A percentile compares a stretch with the other conserved stretches of the same genome.
These are phyloP conservation scores for Backusella westeae DNA, from an alignment of 192 early-diverging fungal genomes.

Conservation along the genomic window DNA sequence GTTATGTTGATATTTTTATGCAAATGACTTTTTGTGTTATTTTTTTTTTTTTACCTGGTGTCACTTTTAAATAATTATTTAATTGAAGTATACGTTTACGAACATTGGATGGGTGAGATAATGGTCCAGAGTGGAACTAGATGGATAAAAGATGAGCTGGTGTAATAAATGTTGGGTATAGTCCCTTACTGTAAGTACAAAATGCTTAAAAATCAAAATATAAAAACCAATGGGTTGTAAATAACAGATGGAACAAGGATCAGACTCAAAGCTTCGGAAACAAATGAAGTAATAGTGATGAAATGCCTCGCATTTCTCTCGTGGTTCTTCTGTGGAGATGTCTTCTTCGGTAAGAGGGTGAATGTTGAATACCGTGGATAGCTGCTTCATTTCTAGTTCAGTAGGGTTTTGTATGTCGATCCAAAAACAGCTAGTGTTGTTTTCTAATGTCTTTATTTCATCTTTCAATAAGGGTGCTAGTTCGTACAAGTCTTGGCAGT, in stretches of 20 bases:
- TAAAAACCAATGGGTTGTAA: conserved; percentile 68
- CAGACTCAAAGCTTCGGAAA: conserved; percentile 74
- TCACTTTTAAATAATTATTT: conserved; percentile 76
- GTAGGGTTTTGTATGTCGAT: conserved; percentile 58
- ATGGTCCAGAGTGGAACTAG: conserved; percentile 80
- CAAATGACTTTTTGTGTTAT: background rate
- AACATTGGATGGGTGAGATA: conserved; percentile 82
- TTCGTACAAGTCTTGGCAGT: background rate
- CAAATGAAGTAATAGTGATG: conserved; percentile 90
- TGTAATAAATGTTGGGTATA: too few species aligned
- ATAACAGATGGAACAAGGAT: conserved; percentile 59
- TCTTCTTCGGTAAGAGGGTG: conserved; percentile 88
- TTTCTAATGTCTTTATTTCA: conserved; percentile 2
- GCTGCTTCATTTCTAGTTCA: conserved; percentile 50
- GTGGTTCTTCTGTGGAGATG: conserved; percentile 79
- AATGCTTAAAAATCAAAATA: conserved; percentile 63
- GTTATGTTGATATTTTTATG: conserved; percentile 10
- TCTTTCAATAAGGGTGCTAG: background rate
- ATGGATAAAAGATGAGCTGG: background rate
- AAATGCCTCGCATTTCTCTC: conserved; percentile 94
- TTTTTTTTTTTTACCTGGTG: conserved; percentile 54
- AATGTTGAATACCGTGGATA: conserved; percentile 62
- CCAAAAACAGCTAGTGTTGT: conserved; percentile 57
- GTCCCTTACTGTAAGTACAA: conserved; percentile 61
- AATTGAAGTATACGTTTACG: conserved; percentile 83